phyloP scores from a whole-genome alignment of 257 asterid genomes.

The Plantago ovata region DNA sequence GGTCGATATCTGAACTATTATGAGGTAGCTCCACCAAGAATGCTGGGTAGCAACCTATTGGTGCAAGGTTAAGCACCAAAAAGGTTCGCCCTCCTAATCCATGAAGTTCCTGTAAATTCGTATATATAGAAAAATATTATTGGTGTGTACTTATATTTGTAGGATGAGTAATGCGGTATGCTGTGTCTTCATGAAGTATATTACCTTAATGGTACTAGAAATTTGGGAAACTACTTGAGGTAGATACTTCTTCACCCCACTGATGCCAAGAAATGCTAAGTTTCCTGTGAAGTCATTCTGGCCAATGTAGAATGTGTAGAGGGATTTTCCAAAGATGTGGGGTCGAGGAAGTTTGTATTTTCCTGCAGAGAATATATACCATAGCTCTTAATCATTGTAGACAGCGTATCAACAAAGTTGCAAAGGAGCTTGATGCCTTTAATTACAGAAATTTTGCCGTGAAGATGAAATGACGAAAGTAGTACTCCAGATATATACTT shows the following conservation, averaged over 20 bases:
- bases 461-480: background rate
- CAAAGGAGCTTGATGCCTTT: too few species aligned
- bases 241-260: slow-evolving; percentile 48
- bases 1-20: slow-evolving; percentile 46
- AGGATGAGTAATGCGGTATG: background rate
- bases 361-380: slow-evolving; percentile 26
- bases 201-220: slow-evolving; percentile 62
- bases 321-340: slow-evolving; percentile 54
- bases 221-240: slow-evolving; percentile 72
- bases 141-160: background rate
- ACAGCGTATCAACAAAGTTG: too few species aligned
- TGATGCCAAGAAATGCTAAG: slow-evolving; percentile 43
- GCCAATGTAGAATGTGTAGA: slow-evolving; percentile 78
- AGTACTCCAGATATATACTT: too few species aligned
- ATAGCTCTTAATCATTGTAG: too few species aligned
- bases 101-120: slow-evolving; percentile 48
- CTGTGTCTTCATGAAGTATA: too few species aligned
- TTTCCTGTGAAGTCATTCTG: slow-evolving; percentile 76
- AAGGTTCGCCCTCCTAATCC: slow-evolving; percentile 65
- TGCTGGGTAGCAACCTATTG: slow-evolving; percentile 79
- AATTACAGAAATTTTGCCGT: background rate
- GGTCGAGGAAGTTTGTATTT: slow-evolving; percentile 42
- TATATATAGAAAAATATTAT: background rate
- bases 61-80: slow-evolving; percentile 66
- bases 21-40: slow-evolving; percentile 61